Evolutionary conservation across 805 yeast genomes (phyloP).

Genomic region (Candida saitoana): DNA sequence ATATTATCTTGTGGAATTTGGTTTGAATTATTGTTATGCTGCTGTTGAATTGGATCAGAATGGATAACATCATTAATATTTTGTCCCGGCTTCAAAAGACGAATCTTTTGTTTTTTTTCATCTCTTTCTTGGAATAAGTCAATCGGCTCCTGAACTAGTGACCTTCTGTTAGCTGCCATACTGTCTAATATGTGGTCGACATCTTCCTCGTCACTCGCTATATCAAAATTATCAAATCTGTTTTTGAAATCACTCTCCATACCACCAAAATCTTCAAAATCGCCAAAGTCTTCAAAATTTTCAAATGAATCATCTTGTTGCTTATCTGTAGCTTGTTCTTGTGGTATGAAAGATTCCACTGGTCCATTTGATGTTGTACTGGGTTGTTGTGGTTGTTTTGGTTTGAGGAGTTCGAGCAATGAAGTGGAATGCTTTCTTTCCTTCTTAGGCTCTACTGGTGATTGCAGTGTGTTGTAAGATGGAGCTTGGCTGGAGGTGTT

Average conservation of each 20-base stretch:
- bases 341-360: conserved; percentile 14
- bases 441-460: neutral
- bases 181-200: conserved; percentile 11
- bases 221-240: conserved; percentile 23
- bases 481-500: neutral
- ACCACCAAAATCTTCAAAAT: conserved; percentile 28
- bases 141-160: conserved; percentile 2
- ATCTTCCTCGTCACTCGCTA: conserved; percentile 36
- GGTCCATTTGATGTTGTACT: conserved; percentile 10
- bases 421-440: conserved; percentile 2
- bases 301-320: conserved; percentile 19
- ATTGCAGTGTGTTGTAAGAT: neutral
- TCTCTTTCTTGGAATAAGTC: conserved; percentile 3
- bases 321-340: conserved; percentile 7
- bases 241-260: conserved; percentile 11
- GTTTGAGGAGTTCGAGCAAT: conserved; percentile 2
- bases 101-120: conserved; percentile 16
- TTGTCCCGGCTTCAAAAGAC: conserved; percentile 29
- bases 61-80: conserved; percentile 11
- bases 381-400: neutral
- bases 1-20: conserved; percentile 5
- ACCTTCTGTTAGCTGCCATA: conserved; percentile 3
- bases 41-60: conserved; percentile 1
- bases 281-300: conserved; percentile 32
- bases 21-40: conserved; percentile 5